phyloP scores from a whole-genome alignment of 192 early-diverging fungal genomes.

The Backusella morwellensis region DNA sequence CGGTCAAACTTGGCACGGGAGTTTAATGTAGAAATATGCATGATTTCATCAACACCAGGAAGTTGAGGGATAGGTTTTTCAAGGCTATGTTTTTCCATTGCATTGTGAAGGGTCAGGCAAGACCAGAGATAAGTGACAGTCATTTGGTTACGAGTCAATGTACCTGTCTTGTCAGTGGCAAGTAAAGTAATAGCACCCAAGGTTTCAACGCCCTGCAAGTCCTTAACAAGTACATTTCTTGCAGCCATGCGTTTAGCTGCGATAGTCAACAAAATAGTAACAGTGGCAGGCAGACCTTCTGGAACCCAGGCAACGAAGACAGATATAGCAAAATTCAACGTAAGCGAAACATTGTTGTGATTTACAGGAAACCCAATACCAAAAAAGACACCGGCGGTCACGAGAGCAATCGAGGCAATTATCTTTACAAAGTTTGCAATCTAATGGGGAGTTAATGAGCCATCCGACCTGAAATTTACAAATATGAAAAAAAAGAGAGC shows the following conservation, averaged over 20 bases:
- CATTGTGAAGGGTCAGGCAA: slow-evolving; percentile 61
- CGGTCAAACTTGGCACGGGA: slow-evolving; percentile 89
- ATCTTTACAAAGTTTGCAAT: slow-evolving; percentile 82
- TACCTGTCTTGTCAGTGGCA: slow-evolving; percentile 98
- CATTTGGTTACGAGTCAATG: slow-evolving; percentile 97
- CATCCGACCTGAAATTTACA: not conserved
- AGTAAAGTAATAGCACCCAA: slow-evolving; percentile 95
- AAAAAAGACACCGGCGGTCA: slow-evolving; percentile 85
- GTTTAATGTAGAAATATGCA: slow-evolving; percentile 81
- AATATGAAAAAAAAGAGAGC: not conserved
- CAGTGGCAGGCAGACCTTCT: slow-evolving; percentile 91
- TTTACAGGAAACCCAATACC: slow-evolving; percentile 62
- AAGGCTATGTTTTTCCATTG: slow-evolving; percentile 43
- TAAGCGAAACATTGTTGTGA: slow-evolving; percentile 58
- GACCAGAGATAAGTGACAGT: slow-evolving; percentile 92
- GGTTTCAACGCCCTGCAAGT: slow-evolving; percentile 95
- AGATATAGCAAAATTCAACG: slow-evolving; percentile 91
- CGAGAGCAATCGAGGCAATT: slow-evolving; percentile 76
- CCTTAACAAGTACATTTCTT: slow-evolving; percentile 92
- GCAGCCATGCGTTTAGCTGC: slow-evolving; percentile 94
- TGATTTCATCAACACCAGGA: slow-evolving; percentile 71
- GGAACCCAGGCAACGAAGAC: slow-evolving; percentile 90
- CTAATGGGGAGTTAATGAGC: not conserved
- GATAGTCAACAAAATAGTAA: slow-evolving; percentile 91
- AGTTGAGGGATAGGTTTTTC: slow-evolving; percentile 32